Conservation (phyloP, 1,284 basidiomycete genomes). For the Tranzscheliella williamsii region DNA sequence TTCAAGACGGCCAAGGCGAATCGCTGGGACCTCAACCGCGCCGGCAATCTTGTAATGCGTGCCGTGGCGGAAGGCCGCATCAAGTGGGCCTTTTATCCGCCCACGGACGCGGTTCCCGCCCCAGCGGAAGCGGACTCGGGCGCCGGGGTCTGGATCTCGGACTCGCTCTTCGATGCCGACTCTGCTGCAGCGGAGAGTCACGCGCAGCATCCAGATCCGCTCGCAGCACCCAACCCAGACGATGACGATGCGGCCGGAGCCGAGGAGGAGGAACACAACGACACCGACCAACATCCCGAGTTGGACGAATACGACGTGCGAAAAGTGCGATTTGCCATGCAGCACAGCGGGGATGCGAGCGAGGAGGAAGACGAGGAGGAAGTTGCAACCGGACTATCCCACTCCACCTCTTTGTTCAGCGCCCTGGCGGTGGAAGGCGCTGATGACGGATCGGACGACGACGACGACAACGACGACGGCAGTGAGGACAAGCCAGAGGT, state of each 20-base stretch:
- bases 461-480: slow-evolving; percentile 6
- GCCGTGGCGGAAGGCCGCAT: slow-evolving; percentile 76
- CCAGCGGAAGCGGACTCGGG: background rate
- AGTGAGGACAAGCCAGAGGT: background rate
- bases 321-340: background rate
- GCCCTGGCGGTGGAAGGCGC: slow-evolving; percentile 31
- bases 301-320: background rate
- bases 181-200: slow-evolving; percentile 2
- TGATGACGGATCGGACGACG: slow-evolving; percentile 21
- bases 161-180: background rate
- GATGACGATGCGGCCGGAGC: slow-evolving; percentile 2
- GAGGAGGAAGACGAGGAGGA: slow-evolving; percentile 9
- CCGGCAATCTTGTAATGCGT: slow-evolving; percentile 73
- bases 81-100: slow-evolving; percentile 72
- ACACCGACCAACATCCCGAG: slow-evolving; percentile 10
- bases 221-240: slow-evolving; percentile 19
- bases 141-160: slow-evolving; percentile 29
- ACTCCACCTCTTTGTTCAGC: slow-evolving; percentile 17
- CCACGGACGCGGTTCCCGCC: background rate
- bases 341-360: background rate
- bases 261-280: slow-evolving; percentile 10
- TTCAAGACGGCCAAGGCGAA: slow-evolving; percentile 81
- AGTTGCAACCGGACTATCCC: background rate
- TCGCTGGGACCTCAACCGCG: slow-evolving; percentile 80
- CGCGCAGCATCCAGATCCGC: slow-evolving; percentile 3